phyloP scores from a whole-genome alignment of 768 basidiomycete genomes.

The Terana coerulea region DNA sequence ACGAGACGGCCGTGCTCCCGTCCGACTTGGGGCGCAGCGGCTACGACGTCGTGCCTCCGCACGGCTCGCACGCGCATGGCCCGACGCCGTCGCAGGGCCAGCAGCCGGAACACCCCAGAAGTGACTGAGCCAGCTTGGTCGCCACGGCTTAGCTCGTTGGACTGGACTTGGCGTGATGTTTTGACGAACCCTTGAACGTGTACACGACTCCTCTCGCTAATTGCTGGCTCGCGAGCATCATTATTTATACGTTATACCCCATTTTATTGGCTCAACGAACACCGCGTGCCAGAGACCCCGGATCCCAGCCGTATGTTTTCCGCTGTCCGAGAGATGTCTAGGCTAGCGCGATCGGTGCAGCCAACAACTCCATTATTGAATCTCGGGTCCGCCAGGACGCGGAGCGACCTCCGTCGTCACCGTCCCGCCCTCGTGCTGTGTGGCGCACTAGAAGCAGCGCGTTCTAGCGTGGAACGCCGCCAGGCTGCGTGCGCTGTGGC shows the following conservation, averaged over 20 bases:
- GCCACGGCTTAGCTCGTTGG: neutral
- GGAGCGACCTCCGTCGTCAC: neutral
- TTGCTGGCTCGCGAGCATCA: too few species aligned
- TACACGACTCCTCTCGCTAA: too few species aligned
- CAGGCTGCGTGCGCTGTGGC: neutral
- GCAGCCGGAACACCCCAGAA: neutral
- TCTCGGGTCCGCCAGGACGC: neutral
- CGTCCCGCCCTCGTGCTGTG: neutral
- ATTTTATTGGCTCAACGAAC: too few species aligned
- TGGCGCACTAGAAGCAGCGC: neutral
- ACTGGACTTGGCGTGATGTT: neutral
- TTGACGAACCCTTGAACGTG: neutral
- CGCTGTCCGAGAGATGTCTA: too few species aligned
- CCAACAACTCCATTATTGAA: neutral
- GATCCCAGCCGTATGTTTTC: too few species aligned
- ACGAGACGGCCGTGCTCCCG: slow-evolving; percentile 82
- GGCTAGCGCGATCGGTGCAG: too few species aligned
- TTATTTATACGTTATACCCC: too few species aligned
- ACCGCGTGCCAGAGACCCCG: too few species aligned
- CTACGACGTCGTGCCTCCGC: slow-evolving; percentile 69
- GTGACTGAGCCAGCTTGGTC: neutral
- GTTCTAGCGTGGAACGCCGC: too few species aligned
- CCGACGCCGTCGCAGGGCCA: neutral
- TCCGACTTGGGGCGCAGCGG: slow-evolving; percentile 79
- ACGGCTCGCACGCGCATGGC: slow-evolving; percentile 11